A percentile compares a stretch with the other conserved stretches of the same genome.
phyloP scores from a whole-genome alignment of 306 rosid genomes.

The Sechiopsis laciniata region DNA sequence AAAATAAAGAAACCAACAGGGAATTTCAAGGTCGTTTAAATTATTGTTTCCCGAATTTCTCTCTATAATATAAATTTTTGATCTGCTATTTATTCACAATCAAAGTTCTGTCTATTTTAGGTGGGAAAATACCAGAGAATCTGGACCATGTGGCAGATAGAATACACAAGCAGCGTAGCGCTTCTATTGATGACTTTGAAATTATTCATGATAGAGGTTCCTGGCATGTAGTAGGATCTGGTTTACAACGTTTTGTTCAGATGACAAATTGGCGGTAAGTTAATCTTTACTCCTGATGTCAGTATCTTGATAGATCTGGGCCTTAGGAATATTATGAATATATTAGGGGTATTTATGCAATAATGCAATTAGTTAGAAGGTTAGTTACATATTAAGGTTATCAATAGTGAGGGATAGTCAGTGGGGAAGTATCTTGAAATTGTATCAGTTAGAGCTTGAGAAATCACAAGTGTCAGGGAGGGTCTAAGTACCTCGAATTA shows the following conservation, averaged over 20 bases:
- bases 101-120: constrained; percentile 37
- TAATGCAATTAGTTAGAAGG: no score
- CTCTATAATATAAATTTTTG: constrained; percentile 13
- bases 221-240: constrained; percentile 84
- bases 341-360: no score
- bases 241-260: constrained; percentile 86
- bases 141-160: constrained; percentile 63
- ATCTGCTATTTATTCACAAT: constrained; percentile 7
- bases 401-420: no score
- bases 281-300: constrained; percentile 5
- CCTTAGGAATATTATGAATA: no score
- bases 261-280: constrained; percentile 95
- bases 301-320: neutral
- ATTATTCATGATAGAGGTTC: constrained; percentile 52
- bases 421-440: no score
- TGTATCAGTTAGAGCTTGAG: no score
- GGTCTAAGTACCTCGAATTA: no score
- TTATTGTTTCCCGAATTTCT: constrained; percentile 7
- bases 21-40: constrained; percentile 45
- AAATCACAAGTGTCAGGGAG: no score
- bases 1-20: constrained; percentile 42
- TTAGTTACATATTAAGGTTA: no score
- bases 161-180: constrained; percentile 62
- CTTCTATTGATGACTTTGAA: constrained; percentile 77
- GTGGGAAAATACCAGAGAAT: constrained; percentile 37